These are phyloP conservation scores for Monosporascus sp. DNA, from an alignment of 2,329 filamentous ascomycete species.

Conservation along the genomic window DNA sequence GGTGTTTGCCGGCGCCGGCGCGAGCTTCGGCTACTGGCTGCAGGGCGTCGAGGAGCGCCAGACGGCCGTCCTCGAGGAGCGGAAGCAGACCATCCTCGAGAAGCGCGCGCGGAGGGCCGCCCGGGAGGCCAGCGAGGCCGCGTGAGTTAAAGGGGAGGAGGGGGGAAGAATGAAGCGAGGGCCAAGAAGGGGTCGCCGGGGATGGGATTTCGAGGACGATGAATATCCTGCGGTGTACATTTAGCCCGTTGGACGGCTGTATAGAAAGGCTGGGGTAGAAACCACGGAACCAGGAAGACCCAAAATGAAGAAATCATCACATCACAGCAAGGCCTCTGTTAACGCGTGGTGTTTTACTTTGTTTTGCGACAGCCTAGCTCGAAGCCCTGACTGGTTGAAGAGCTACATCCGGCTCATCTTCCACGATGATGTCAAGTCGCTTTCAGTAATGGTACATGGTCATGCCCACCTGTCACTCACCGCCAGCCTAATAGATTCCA, in stretches of 20 bases:
- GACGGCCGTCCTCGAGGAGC: constrained; percentile 67
- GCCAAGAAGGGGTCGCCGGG: not conserved
- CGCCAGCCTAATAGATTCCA: not conserved
- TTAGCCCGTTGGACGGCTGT: not conserved
- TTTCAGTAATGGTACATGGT: too few relatives aligned
- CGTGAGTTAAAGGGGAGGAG: constrained; percentile 1
- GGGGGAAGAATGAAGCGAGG: not conserved
- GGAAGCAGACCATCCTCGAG: constrained; percentile 76
- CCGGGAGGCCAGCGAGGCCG: constrained; percentile 44
- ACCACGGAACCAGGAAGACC: not conserved
- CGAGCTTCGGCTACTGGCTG: constrained; percentile 95
- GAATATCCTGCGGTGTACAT: too few relatives aligned
- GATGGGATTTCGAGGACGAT: too few relatives aligned
- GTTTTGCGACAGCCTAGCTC: not conserved
- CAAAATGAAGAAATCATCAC: not conserved
- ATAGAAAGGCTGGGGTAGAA: not conserved
- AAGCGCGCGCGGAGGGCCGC: constrained; percentile 78
- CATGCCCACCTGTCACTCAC: too few relatives aligned
- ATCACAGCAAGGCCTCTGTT: not conserved
- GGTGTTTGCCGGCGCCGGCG: constrained; percentile 77
- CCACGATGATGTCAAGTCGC: too few relatives aligned
- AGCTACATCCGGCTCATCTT: too few relatives aligned
- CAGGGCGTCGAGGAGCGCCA: constrained; percentile 84
- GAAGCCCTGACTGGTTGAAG: too few relatives aligned
- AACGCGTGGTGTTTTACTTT: not conserved